These are phyloP conservation scores for Blastobotrys robertii DNA, from an alignment of 805 yeast species.

Conservation along the genomic window DNA sequence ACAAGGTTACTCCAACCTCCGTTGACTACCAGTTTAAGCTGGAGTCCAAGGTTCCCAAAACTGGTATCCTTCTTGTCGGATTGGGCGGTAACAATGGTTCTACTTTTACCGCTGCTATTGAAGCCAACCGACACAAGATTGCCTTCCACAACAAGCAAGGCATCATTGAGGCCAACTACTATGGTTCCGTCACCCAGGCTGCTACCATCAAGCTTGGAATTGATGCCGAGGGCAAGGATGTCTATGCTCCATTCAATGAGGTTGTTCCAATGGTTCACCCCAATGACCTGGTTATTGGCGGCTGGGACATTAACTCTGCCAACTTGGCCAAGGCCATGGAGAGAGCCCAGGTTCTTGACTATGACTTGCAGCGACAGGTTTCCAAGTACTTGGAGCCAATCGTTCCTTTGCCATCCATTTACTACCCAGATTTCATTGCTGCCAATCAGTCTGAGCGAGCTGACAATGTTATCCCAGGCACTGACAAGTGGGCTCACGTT, in stretches of 20 bases:
- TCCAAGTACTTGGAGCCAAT: conserved; percentile 49
- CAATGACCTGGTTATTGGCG: conserved; percentile 80
- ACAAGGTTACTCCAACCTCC: conserved; percentile 58
- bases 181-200: conserved; percentile 90
- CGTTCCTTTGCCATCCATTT: conserved; percentile 72
- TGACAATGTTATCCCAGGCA: conserved; percentile 65
- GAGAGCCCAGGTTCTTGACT: conserved; percentile 81
- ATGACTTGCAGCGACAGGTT: conserved; percentile 70
- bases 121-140: conserved; percentile 75
- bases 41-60: conserved; percentile 70
- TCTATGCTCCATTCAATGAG: conserved; percentile 86
- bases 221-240: conserved; percentile 72
- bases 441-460: conserved; percentile 91
- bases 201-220: conserved; percentile 85
- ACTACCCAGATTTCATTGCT: conserved; percentile 95
- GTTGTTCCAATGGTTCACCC: conserved; percentile 84
- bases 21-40: conserved; percentile 78
- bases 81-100: conserved; percentile 96
- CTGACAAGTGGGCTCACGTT: conserved; percentile 81
- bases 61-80: conserved; percentile 87
- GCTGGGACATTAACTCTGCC: conserved; percentile 84
- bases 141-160: conserved; percentile 79
- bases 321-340: conserved; percentile 70
- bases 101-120: conserved; percentile 73
- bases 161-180: conserved; percentile 66